Evolutionary conservation across 352 stramenopile species (phyloP).

Genomic region (Phytophthora litchii): DNA sequence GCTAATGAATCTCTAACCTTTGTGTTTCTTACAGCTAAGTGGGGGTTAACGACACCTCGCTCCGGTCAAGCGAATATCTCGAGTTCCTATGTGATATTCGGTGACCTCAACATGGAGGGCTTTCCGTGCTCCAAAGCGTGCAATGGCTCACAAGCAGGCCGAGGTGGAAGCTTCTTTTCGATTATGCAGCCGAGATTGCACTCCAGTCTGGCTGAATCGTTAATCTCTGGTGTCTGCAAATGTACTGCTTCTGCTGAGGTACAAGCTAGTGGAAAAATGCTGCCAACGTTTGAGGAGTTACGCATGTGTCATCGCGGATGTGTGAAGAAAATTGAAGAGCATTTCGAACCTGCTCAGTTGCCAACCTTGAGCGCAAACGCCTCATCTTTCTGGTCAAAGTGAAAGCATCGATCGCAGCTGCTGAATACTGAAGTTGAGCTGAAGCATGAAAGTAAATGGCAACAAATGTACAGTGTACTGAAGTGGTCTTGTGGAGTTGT

Average conservation of each 20-base stretch:
- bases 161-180: slow-evolving; percentile 75
- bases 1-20: neutral
- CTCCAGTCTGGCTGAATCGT: slow-evolving; percentile 42
- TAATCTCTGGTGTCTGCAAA: slow-evolving; percentile 56
- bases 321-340: slow-evolving; percentile 58
- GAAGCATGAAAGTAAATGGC: neutral
- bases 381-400: slow-evolving; percentile 61
- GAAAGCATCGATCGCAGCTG: neutral
- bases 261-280: neutral
- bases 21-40: slow-evolving; percentile 54
- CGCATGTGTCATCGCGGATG: slow-evolving; percentile 76
- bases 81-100: slow-evolving; percentile 60
- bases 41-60: slow-evolving; percentile 65
- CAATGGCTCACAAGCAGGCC: slow-evolving; percentile 74
- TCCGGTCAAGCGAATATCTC: slow-evolving; percentile 12
- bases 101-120: slow-evolving; percentile 83
- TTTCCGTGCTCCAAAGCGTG: slow-evolving; percentile 78
- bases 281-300: slow-evolving; percentile 43
- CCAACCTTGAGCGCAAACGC: slow-evolving; percentile 55
- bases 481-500: no score
- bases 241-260: slow-evolving; percentile 32
- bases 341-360: slow-evolving; percentile 42
- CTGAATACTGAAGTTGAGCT: neutral
- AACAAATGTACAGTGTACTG: no score
- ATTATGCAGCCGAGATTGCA: slow-evolving; percentile 53